Conservation (phyloP, 495 filamentous ascomycete species). For the Aspergillus funiculosus region DNA sequence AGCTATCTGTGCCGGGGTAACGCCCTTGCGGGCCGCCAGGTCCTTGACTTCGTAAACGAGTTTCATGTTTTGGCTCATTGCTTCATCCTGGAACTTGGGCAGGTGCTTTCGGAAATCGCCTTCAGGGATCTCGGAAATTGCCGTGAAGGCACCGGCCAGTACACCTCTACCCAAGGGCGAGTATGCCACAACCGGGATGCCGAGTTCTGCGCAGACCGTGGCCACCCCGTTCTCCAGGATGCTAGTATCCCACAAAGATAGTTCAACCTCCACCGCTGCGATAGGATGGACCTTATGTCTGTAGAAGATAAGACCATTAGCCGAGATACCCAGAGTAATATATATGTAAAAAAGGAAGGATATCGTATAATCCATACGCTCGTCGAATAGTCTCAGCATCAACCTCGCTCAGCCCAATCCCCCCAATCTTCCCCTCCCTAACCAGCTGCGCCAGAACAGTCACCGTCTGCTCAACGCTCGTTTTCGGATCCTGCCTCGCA, state of each 20-base stretch:
- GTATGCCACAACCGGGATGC: conserved; percentile 66
- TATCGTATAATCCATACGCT: conserved; percentile 40
- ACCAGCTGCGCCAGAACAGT: conserved; percentile 55
- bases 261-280: conserved; percentile 70
- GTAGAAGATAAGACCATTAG: no score
- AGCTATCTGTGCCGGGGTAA: conserved; percentile 70
- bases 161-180: conserved; percentile 51
- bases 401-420: conserved; percentile 72
- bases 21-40: conserved; percentile 63
- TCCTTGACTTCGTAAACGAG: conserved; percentile 60
- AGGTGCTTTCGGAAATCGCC: conserved; percentile 47
- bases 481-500: conserved; percentile 63
- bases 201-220: conserved; percentile 60
- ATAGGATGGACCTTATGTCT: conserved; percentile 62
- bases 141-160: conserved; percentile 58
- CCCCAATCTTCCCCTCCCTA: conserved; percentile 68
- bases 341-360: conserved; percentile 3
- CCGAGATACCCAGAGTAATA: no score
- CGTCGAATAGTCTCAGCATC: conserved; percentile 66
- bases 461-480: conserved; percentile 55
- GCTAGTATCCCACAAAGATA: conserved; percentile 64
- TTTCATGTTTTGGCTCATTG: conserved; percentile 67
- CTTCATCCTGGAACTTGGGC: conserved; percentile 63
- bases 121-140: conserved; percentile 53
- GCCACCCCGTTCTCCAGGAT: conserved; percentile 71